These are phyloP conservation scores for Gliomastix tumulicola DNA, from an alignment of 2,329 filamentous ascomycete species.

Conservation along the genomic window DNA sequence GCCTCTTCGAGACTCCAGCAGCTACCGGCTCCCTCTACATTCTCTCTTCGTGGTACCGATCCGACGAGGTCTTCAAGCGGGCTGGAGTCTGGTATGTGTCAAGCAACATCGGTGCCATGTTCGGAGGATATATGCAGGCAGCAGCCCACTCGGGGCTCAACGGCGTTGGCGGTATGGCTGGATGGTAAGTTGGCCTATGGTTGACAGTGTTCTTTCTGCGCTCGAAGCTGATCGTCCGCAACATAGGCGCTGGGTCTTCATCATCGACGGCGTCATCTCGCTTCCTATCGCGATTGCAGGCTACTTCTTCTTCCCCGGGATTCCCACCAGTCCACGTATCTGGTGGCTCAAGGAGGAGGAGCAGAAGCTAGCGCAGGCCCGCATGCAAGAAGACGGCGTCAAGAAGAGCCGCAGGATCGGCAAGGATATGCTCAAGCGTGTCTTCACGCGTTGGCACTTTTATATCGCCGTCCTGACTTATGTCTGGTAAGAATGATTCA, in stretches of 20 bases:
- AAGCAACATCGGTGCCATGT: constrained; percentile 42
- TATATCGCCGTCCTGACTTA: constrained; percentile 32
- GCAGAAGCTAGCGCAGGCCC: constrained; percentile 54
- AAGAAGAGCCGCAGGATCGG: constrained; percentile 25
- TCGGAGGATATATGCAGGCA: constrained; percentile 41
- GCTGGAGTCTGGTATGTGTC: constrained; percentile 44
- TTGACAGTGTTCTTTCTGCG: constrained; percentile 29
- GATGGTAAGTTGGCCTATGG: constrained; percentile 25
- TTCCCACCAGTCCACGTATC: constrained; percentile 28
- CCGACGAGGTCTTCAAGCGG: constrained; percentile 36
- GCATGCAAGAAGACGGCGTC: constrained; percentile 56
- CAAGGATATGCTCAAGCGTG: constrained; percentile 25
- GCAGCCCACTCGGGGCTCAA: constrained; percentile 30
- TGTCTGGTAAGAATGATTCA: constrained; percentile 23
- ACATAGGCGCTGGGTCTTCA: constrained; percentile 42
- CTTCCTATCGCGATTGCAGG: constrained; percentile 24
- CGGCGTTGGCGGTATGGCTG: constrained; percentile 35
- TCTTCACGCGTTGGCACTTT: constrained; percentile 33
- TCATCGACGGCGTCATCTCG: constrained; percentile 26
- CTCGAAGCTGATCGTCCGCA: constrained; percentile 26
- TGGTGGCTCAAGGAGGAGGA: constrained; percentile 45
- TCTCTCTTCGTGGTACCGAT: constrained; percentile 46
- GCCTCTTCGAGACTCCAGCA: constrained; percentile 42
- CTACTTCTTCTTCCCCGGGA: constrained; percentile 30
- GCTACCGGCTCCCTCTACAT: constrained; percentile 39